Evolutionary conservation across 129 eudicot genomes (phyloP).

Genomic region (Tanacetum coccineum): DNA sequence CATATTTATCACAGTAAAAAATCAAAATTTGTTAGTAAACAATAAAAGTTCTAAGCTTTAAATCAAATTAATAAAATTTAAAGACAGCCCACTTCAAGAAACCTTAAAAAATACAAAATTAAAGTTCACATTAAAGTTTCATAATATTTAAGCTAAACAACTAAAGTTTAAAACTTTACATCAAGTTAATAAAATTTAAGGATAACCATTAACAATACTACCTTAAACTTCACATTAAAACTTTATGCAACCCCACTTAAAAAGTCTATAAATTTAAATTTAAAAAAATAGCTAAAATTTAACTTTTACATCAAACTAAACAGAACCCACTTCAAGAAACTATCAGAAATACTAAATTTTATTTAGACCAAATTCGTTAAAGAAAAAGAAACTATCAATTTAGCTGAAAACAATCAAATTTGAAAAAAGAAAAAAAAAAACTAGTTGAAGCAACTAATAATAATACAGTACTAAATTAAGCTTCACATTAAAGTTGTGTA

Average conservation of each 20-base stretch:
- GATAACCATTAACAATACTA: background rate
- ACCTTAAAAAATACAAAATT: background rate
- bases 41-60: too few species aligned
- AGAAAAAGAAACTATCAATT: too few species aligned
- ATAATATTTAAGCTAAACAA: background rate
- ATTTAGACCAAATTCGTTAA: background rate
- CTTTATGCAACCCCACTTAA: background rate
- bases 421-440: background rate
- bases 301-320: background rate
- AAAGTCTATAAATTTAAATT: background rate
- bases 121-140: background rate
- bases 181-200: background rate
- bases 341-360: background rate
- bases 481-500: background rate
- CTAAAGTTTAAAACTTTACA: constrained; percentile 1
- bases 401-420: background rate
- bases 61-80: background rate
- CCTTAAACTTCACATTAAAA: background rate
- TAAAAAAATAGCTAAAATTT: background rate
- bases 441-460: constrained; percentile 14
- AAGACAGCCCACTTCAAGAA: constrained; percentile 15
- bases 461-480: background rate
- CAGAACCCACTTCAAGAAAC: background rate
- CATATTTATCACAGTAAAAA: too few species aligned
- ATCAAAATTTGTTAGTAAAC: too few species aligned